Evolutionary conservation across 306 rosid genomes (phyloP).

Genomic region (Herpetospermum pedunculosum): DNA sequence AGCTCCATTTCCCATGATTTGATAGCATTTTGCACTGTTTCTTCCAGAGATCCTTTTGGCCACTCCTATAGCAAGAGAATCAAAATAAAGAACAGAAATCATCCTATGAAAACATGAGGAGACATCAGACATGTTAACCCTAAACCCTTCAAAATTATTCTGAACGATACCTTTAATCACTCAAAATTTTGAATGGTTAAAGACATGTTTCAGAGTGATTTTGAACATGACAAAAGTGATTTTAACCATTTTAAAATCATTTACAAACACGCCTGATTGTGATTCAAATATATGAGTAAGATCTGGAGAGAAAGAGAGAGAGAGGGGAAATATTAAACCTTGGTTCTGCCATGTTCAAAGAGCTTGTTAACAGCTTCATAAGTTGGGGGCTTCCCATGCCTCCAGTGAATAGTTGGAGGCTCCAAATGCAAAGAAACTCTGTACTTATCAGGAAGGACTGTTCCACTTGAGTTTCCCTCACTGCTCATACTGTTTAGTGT

Average conservation of each 20-base stretch:
- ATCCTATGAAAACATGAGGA: too few relatives aligned
- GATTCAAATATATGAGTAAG: too few relatives aligned
- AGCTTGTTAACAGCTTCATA: constrained; percentile 42
- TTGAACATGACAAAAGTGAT: too few relatives aligned
- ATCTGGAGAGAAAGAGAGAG: neutral
- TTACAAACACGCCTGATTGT: too few relatives aligned
- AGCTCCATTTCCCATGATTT: constrained; percentile 55
- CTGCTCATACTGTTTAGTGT: too few relatives aligned
- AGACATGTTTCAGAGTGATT: too few relatives aligned
- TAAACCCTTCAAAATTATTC: too few relatives aligned
- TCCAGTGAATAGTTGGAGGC: constrained; percentile 23
- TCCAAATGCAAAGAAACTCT: constrained; percentile 37
- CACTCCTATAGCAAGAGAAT: constrained; percentile 35
- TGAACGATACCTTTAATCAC: too few relatives aligned
- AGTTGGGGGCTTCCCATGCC: constrained; percentile 61
- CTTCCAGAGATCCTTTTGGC: constrained; percentile 56
- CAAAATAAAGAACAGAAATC: neutral
- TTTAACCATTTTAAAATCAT: too few relatives aligned
- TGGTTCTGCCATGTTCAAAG: constrained; percentile 58
- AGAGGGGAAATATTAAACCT: constrained; percentile 20
- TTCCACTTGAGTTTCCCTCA: neutral
- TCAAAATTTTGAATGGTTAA: too few relatives aligned
- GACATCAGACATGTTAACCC: too few relatives aligned
- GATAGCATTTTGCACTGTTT: constrained; percentile 44
- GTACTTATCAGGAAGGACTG: constrained; percentile 30